A percentile compares a stretch with the other conserved stretches of the same genome.
Evolutionary conservation across 805 yeast species (phyloP).

Genomic region (Spathaspora gorwiae): DNA sequence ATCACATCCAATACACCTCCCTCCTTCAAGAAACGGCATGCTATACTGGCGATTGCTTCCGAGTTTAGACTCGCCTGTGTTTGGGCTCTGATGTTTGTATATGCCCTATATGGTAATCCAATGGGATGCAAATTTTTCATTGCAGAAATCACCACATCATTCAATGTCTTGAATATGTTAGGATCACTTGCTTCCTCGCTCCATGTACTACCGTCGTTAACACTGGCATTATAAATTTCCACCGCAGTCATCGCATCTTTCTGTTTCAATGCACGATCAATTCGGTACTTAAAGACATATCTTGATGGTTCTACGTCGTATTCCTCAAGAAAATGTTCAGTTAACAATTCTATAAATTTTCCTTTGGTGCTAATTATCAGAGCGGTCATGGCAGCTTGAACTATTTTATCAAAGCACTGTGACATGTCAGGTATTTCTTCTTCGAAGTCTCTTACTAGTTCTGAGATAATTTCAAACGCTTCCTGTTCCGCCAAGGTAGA

Average conservation of each 20-base stretch:
- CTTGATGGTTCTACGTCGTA: conserved; percentile 13
- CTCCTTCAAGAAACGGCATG: conserved; percentile 24
- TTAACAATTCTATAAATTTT: conserved; percentile 11
- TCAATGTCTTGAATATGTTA: conserved; percentile 38
- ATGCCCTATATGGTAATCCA: conserved; percentile 11
- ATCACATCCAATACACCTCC: conserved; percentile 39
- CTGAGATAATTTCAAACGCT: not conserved
- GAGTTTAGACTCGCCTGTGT: conserved; percentile 25
- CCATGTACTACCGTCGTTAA: conserved; percentile 21
- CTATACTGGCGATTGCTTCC: conserved; percentile 24
- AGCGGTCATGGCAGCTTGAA: conserved; percentile 14
- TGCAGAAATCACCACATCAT: conserved; percentile 35
- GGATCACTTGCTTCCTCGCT: conserved; percentile 19
- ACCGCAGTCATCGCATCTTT: conserved; percentile 20
- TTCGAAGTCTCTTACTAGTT: not conserved
- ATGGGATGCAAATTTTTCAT: conserved; percentile 17
- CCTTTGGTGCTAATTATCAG: conserved; percentile 16
- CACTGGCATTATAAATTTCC: conserved; percentile 29
- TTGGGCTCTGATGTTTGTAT: conserved; percentile 28
- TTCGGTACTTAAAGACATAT: conserved; percentile 21
- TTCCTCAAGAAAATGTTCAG: conserved; percentile 9
- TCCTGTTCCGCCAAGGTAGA: not conserved
- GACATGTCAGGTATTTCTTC: conserved; percentile 8
- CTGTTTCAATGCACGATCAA: conserved; percentile 22
- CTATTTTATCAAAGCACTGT: conserved; percentile 13